Conservation (phyloP, 768 basidiomycete species). For the Postia placenta region DNA sequence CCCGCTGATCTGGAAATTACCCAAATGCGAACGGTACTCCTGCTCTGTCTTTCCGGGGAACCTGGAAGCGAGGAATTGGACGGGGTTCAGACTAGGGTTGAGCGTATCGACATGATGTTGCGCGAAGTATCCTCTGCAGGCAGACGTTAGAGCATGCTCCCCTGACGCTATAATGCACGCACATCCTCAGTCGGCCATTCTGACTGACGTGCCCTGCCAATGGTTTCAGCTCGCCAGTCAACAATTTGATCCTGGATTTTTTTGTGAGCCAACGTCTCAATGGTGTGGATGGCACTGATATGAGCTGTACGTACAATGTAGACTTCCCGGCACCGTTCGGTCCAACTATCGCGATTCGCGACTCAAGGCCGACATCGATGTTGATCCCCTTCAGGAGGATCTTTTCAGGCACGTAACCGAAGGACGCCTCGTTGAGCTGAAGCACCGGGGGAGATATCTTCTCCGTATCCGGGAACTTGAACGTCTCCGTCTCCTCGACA, state of each 20-base stretch:
- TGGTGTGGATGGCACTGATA: too few species aligned
- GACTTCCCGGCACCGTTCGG: constrained; percentile 97
- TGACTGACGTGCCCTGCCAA: constrained; percentile 75
- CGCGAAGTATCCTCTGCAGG: constrained; percentile 78
- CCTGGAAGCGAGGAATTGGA: constrained; percentile 85
- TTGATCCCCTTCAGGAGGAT: constrained; percentile 73
- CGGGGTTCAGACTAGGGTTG: constrained; percentile 78
- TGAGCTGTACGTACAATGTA: constrained; percentile 55
- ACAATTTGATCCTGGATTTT: constrained; percentile 89
- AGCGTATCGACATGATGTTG: constrained; percentile 95
- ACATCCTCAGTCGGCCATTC: constrained; percentile 91
- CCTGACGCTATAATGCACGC: constrained; percentile 23
- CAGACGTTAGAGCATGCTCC: background rate
- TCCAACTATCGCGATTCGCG: constrained; percentile 91
- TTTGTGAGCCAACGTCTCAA: background rate
- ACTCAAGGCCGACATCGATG: constrained; percentile 92
- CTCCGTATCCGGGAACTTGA: constrained; percentile 96
- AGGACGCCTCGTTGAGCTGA: constrained; percentile 86
- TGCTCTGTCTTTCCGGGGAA: constrained; percentile 96
- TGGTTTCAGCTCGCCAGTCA: constrained; percentile 80
- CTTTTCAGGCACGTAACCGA: constrained; percentile 79
- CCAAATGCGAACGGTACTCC: constrained; percentile 92
- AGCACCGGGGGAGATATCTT: constrained; percentile 95
- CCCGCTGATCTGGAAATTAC: constrained; percentile 95
- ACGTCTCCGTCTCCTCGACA: constrained; percentile 86